Evolutionary conservation across 176 grass and related monocot species (phyloP).

Genomic region (Triticum timopheevii): DNA sequence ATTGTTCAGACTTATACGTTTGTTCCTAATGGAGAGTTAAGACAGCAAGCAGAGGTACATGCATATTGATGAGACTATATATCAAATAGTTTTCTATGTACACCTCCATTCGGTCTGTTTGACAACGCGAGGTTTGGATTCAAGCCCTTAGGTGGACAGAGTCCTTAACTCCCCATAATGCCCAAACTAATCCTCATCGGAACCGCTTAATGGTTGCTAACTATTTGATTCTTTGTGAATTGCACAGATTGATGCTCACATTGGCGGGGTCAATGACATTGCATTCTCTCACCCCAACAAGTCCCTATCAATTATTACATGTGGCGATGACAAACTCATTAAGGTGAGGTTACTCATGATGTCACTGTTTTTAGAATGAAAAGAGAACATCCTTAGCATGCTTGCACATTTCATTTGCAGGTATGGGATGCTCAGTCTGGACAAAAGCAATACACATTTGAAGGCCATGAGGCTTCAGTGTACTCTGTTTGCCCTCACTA

Average conservation of each 20-base stretch:
- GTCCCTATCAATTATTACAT: constrained; percentile 93
- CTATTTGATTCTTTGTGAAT: constrained; percentile 13
- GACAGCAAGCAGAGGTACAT: constrained; percentile 89
- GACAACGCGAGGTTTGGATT: not conserved
- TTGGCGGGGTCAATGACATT: constrained; percentile 97
- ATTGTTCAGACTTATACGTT: constrained; percentile 94
- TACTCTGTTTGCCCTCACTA: constrained; percentile 99
- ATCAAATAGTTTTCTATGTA: not conserved
- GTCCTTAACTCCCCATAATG: not conserved
- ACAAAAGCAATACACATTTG: constrained; percentile 95
- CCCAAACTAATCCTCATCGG: not conserved
- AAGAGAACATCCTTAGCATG: constrained; percentile 1
- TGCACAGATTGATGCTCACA: constrained; percentile 92
- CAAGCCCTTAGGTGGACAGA: not conserved
- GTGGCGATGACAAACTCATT: constrained; percentile 97
- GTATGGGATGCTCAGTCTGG: constrained; percentile 98
- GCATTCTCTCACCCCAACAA: constrained; percentile 99
- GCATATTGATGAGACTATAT: constrained; percentile 18
- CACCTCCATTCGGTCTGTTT: not conserved
- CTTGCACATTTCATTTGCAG: constrained; percentile 43
- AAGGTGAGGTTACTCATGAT: constrained; percentile 56
- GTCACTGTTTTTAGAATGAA: constrained; percentile 6
- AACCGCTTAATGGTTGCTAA: constrained; percentile 25
- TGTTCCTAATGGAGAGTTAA: constrained; percentile 75
- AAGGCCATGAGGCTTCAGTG: constrained; percentile 95